Evolutionary conservation across 2,329 filamentous ascomycete genomes (phyloP), one percentile per base, ranked within the genome.

Genomic region (Ceratocystis huliohia): DNA sequence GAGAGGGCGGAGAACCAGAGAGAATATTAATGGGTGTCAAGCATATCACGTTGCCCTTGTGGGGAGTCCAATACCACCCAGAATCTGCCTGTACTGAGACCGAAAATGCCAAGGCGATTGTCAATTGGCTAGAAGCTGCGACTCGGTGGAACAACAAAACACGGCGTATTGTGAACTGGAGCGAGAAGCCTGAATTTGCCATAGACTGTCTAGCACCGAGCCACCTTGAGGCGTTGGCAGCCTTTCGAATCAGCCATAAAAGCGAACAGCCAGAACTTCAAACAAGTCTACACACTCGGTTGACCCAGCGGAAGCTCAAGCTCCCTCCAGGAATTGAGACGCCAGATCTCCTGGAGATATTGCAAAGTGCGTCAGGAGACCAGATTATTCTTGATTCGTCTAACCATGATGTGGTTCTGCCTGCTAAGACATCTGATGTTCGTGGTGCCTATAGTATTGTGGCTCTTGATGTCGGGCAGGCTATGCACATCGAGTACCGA

Each of bases 51-150:
- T 86, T 84, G 70, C 91, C 92, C 0, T 88, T 93, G 69, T 95
- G 88, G 86, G 92, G 88, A 0, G 80, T 96, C 20, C 92, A 96
- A 73, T 96, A 94, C 71, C 91, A 96, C 72, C 91, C 91, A 0
- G 91, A 96, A 74, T 96, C 90, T 0, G 83, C 91, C 15, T 96
- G 91, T 74, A 95, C 91, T 3, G 88, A 89, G 48, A 76, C 79
- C 2, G 81, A 82, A 68, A 86, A 88, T 1, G 82, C 81, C 22
- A 76, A 78, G 15, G 79, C 96, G 30, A 79, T 96, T 45, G 75
- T 75, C 63, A 90, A 89, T 71, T 96, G 91, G 90, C 94, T 91
- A 81, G 73, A 74, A 3, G 79, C 84, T 72, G 85, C 86, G 0
- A 75, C 80, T 65, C 73, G 75, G 53, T 91, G 88, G 84, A 88